A percentile compares a stretch with the other conserved stretches of the same genome.
phyloP scores from a whole-genome alignment of 768 basidiomycete genomes.

The Paxillus involutus region DNA sequence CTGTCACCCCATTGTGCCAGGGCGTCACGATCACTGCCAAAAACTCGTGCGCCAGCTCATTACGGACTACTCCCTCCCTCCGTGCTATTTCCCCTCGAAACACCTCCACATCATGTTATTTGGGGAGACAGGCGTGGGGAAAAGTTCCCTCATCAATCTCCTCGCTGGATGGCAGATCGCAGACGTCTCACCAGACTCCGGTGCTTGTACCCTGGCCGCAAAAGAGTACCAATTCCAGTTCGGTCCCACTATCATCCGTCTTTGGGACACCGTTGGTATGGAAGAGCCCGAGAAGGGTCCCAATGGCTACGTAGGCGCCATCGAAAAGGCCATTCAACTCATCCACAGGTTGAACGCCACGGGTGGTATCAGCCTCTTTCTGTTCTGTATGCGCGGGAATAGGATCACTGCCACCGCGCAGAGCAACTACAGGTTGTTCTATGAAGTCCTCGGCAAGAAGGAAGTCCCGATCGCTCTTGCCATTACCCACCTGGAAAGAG shows the following conservation, averaged over 20 bases:
- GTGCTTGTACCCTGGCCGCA: slow-evolving; percentile 28
- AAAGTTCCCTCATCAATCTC: slow-evolving; percentile 11
- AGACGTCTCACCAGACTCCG: slow-evolving; percentile 2
- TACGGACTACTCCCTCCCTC: not conserved
- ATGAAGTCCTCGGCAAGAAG: slow-evolving; percentile 11
- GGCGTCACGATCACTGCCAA: not conserved
- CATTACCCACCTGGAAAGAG: slow-evolving; percentile 33
- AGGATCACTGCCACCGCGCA: slow-evolving; percentile 26
- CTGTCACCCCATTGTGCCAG: not conserved
- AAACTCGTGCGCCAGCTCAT: slow-evolving; percentile 1
- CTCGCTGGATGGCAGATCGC: slow-evolving; percentile 3
- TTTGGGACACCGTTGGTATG: slow-evolving; percentile 25
- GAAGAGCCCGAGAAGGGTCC: slow-evolving; percentile 6
- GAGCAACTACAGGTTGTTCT: slow-evolving; percentile 33
- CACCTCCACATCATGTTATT: slow-evolving; percentile 30
- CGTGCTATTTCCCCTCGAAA: not conserved
- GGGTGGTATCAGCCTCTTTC: slow-evolving; percentile 34
- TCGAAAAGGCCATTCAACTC: slow-evolving; percentile 20
- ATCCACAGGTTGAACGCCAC: slow-evolving; percentile 17
- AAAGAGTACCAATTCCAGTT: slow-evolving; percentile 15
- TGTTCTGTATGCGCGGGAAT: slow-evolving; percentile 34
- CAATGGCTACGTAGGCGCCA: slow-evolving; percentile 4
- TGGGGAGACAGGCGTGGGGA: slow-evolving; percentile 31
- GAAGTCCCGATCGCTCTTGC: slow-evolving; percentile 33
- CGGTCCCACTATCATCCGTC: not conserved